Base-by-base conservation (phyloP, 805 yeast species). In the Candida silvicultrix region DNA sequence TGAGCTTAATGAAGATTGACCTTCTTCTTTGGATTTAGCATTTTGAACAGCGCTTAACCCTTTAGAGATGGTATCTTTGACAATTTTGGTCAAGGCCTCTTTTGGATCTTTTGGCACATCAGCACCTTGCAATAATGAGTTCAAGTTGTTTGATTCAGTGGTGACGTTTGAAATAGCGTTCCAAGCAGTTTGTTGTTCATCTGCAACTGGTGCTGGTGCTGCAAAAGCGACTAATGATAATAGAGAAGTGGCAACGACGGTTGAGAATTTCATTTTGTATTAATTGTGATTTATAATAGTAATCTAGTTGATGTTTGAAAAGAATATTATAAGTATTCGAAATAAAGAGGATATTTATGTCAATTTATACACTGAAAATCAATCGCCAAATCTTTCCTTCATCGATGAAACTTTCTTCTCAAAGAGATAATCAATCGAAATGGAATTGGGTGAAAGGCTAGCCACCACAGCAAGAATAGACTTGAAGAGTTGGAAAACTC, bases 111-210 rank as follows among this genome's bases (percentile, higher is more conserved):
- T 15, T 16, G 35, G 34, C n/a, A 45, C 10, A 18, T 40, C 42
- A 31, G 25, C 25, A 20, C 45, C 32, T 42, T 42, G 48, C 18
- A 29, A 8, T 29, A 38, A 43, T 18, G 45, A 46, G 21, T 11
- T 31, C 14, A 32, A 40, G n/a, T 25, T 38, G 25, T 44, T 37
- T 15, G 12, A 14, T 7, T 44, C 44, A 11, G n/a, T 18, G 35
- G 55, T 45, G 11, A 16, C 38, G 18, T 49, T 48, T 35, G 21
- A 21, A 32, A 53, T 44, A 5, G 31, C 31, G 14, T 28, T 28
- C 31, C 31, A 28, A 28, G 31, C 31, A 28, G 31, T 7, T 28
- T 28, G 31, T 28, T 28, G 31, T 28, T 28, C 31, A 28, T 28
- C 35, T n/a, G 35, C 35, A 32, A 10, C 18, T 37, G 38, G 23